Evolutionary conservation across 768 basidiomycete species (phyloP).

Genomic region (Coprinopsis marcescibilis): DNA sequence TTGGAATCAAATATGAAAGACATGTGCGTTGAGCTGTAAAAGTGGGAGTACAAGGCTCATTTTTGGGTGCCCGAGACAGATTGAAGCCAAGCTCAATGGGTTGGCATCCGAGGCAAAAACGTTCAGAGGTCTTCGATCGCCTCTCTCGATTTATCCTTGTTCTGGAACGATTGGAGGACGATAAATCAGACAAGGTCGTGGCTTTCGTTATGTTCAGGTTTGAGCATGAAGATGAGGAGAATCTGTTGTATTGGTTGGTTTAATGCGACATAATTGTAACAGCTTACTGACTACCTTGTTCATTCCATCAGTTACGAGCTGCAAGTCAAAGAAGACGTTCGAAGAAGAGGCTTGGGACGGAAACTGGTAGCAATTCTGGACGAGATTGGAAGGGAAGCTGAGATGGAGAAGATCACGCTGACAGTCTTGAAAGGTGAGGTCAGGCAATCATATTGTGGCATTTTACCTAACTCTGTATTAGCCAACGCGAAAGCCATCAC

Average conservation of each 20-base stretch:
- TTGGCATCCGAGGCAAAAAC: slow-evolving; percentile 56
- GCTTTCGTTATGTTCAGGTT: slow-evolving; percentile 66
- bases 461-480: neutral
- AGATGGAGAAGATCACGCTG: slow-evolving; percentile 67
- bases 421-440: slow-evolving; percentile 69
- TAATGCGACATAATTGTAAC: neutral
- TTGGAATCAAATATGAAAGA: neutral
- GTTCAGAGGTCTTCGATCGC: slow-evolving; percentile 52
- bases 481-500: slow-evolving; percentile 21
- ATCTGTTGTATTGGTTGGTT: slow-evolving; percentile 66
- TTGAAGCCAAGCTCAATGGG: slow-evolving; percentile 56
- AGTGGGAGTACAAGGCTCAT: neutral
- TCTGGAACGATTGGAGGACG: slow-evolving; percentile 8
- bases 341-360: slow-evolving; percentile 55
- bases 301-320: slow-evolving; percentile 61
- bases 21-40: neutral
- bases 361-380: slow-evolving; percentile 44
- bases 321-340: slow-evolving; percentile 44
- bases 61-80: slow-evolving; percentile 23
- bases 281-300: neutral
- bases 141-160: slow-evolving; percentile 58
- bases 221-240: slow-evolving; percentile 55
- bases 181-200: slow-evolving; percentile 17
- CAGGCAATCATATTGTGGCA: neutral
- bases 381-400: slow-evolving; percentile 43